Percentiles rank a stretch among this genome's conserved stretches.
These are phyloP conservation scores for Canavalia gladiata DNA, from an alignment of 306 rosid genomes.

Conservation along the genomic window DNA sequence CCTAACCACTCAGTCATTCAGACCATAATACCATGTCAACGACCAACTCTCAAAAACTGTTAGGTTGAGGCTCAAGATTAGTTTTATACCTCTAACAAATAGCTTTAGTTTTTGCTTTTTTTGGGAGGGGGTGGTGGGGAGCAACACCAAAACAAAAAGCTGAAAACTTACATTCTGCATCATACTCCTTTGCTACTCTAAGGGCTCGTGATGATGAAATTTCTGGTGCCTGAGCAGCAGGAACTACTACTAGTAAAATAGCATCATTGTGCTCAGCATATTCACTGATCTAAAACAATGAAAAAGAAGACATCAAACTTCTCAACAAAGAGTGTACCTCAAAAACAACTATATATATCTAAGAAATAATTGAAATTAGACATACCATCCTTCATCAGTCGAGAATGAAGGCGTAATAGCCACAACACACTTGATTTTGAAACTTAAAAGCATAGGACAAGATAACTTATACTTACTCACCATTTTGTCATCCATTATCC, in stretches of 20 bases:
- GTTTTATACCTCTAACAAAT: slow-evolving; percentile 20
- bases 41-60: slow-evolving; percentile 1
- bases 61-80: slow-evolving; percentile 11
- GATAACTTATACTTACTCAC: slow-evolving; percentile 60
- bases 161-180: slow-evolving; percentile 79
- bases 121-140: neutral
- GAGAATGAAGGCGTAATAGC: slow-evolving; percentile 36
- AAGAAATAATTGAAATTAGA: slow-evolving; percentile 34
- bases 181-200: slow-evolving; percentile 84
- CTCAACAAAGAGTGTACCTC: slow-evolving; percentile 40
- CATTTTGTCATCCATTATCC: slow-evolving; percentile 80
- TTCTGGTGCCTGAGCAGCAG: slow-evolving; percentile 95
- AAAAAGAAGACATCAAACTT: slow-evolving; percentile 49
- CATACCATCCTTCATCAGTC: slow-evolving; percentile 28
- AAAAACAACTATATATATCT: slow-evolving; percentile 30
- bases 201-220: slow-evolving; percentile 91
- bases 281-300: slow-evolving; percentile 74
- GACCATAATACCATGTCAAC: neutral
- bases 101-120: neutral
- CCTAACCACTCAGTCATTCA: slow-evolving; percentile 20
- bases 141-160: neutral
- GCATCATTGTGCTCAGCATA: slow-evolving; percentile 96
- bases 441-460: slow-evolving; percentile 33
- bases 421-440: neutral
- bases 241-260: slow-evolving; percentile 81